A percentile compares a stretch with the other conserved stretches of the same genome.
phyloP scores from a whole-genome alignment of 495 filamentous ascomycete genomes.

The Patellaria atrata region DNA sequence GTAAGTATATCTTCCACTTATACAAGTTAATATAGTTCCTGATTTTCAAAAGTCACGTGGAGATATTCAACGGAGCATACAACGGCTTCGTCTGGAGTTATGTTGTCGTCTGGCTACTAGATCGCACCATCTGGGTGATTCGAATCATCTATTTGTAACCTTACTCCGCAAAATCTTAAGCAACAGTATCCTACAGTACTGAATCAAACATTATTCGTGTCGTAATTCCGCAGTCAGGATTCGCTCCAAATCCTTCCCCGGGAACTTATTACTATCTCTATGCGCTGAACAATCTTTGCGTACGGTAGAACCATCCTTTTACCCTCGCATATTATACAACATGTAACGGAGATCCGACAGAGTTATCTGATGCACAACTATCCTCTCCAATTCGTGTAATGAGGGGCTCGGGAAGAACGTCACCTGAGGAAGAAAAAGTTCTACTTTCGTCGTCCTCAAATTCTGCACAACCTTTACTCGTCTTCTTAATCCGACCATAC shows the following conservation, averaged over 20 bases:
- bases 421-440: no score
- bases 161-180: constrained; percentile 23
- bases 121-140: constrained; percentile 34
- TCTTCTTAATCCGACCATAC: constrained; percentile 35
- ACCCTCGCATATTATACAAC: constrained; percentile 37
- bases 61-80: constrained; percentile 35
- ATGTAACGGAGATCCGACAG: no score
- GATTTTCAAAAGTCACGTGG: constrained; percentile 30
- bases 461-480: constrained; percentile 10
- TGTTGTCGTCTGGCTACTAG: constrained; percentile 36
- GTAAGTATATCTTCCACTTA: constrained; percentile 24
- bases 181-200: constrained; percentile 30
- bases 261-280: constrained; percentile 47
- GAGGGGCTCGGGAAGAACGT: no score
- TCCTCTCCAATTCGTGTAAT: no score
- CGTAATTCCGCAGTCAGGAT: constrained; percentile 27
- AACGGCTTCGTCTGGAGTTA: constrained; percentile 40
- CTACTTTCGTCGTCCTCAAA: no score
- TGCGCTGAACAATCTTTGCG: constrained; percentile 32
- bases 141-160: constrained; percentile 37
- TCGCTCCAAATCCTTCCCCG: constrained; percentile 27
- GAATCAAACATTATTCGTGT: constrained; percentile 38
- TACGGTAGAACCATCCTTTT: constrained; percentile 49
- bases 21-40: constrained; percentile 1
- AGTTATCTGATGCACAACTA: no score